Conservation (phyloP, 805 yeast genomes). For the Candida piceae region DNA sequence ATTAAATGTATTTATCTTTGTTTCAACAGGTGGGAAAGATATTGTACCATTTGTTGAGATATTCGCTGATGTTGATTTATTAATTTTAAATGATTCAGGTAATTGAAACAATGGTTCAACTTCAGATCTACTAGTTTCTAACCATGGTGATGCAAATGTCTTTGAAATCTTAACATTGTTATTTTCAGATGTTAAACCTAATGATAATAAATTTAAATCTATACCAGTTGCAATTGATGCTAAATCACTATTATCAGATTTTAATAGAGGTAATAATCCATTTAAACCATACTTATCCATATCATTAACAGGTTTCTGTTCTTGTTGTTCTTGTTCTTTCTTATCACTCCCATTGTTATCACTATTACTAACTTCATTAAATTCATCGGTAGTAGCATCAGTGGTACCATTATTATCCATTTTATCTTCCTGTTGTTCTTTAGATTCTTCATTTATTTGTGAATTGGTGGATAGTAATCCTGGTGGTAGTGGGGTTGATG, state of each 20-base stretch:
- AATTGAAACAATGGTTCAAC: constrained; percentile 78
- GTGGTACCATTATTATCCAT: too few relatives aligned
- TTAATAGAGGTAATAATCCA: constrained; percentile 56
- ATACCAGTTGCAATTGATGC: constrained; percentile 69
- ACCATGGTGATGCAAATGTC: constrained; percentile 89
- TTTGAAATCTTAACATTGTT: constrained; percentile 42
- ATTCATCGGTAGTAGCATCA: constrained; percentile 1
- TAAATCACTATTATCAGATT: constrained; percentile 58
- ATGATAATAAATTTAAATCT: constrained; percentile 63
- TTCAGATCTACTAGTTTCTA: constrained; percentile 82
- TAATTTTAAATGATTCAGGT: constrained; percentile 49
- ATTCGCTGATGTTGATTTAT: too few relatives aligned
- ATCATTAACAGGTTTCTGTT: constrained; percentile 25
- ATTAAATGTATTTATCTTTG: constrained; percentile 55
- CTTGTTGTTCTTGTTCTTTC: background rate
- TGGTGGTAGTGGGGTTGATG: constrained; percentile 9
- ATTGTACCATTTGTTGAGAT: background rate
- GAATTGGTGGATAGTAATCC: constrained; percentile 7
- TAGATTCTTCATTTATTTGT: too few relatives aligned
- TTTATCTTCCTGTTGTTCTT: too few relatives aligned
- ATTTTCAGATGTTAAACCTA: constrained; percentile 46
- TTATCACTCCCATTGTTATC: background rate
- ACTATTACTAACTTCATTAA: too few relatives aligned
- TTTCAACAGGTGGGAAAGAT: constrained; percentile 20
- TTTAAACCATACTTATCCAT: constrained; percentile 63